A percentile compares a stretch with the other conserved stretches of the same genome.
These are phyloP conservation scores for Aotearoamyces nothofagi DNA, from an alignment of 2,329 filamentous ascomycete genomes.

Conservation along the genomic window DNA sequence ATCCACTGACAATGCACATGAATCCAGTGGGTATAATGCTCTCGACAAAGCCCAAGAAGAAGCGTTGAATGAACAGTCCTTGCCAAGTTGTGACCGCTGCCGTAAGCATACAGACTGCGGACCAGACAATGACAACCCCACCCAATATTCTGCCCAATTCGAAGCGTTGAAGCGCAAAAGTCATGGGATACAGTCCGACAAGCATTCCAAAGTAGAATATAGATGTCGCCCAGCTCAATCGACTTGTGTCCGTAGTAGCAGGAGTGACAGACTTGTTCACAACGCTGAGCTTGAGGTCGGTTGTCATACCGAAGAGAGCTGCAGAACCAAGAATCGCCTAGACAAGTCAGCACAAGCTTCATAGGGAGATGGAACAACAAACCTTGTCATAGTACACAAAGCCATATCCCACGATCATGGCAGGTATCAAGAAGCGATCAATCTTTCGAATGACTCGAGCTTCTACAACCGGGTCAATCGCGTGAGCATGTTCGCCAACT, in stretches of 20 bases:
- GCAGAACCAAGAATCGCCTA: constrained; percentile 60
- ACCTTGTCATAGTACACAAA: constrained; percentile 58
- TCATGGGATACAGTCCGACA: constrained; percentile 58
- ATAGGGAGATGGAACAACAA: constrained; percentile 8
- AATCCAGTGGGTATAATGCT: constrained; percentile 50
- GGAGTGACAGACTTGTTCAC: constrained; percentile 30
- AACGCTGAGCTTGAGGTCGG: constrained; percentile 45
- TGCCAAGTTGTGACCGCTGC: constrained; percentile 47
- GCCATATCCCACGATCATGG: constrained; percentile 50
- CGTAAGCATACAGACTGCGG: constrained; percentile 50
- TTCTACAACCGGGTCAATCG: constrained; percentile 33
- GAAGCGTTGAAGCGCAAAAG: constrained; percentile 54
- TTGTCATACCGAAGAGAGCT: constrained; percentile 62
- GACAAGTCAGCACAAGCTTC: not conserved
- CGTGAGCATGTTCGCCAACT: constrained; percentile 14
- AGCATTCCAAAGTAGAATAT: constrained; percentile 74
- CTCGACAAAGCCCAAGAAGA: constrained; percentile 47
- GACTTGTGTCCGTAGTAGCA: constrained; percentile 44
- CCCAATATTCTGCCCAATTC: constrained; percentile 49
- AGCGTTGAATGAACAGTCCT: constrained; percentile 51
- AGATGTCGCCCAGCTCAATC: constrained; percentile 63
- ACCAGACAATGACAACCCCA: constrained; percentile 48
- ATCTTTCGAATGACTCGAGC: constrained; percentile 48
- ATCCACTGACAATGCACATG: constrained; percentile 45
- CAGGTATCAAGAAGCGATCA: constrained; percentile 50